These are phyloP conservation scores for Ophiocordyceps australis DNA, from an alignment of 2,329 filamentous ascomycete species.

Conservation along the genomic window DNA sequence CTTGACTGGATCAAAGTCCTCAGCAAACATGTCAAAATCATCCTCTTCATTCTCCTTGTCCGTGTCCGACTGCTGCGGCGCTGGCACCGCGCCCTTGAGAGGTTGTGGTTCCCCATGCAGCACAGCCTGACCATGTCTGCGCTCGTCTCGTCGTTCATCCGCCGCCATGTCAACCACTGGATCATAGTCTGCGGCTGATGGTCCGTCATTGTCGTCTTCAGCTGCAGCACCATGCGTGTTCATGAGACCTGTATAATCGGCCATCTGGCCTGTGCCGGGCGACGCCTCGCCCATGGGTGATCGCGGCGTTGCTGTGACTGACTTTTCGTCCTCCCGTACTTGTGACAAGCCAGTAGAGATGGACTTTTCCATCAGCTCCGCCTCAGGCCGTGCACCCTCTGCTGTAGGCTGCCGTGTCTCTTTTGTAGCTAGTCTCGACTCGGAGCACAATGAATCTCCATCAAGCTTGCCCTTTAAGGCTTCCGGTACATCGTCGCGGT, in stretches of 20 bases:
- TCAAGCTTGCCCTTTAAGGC: too few relatives aligned
- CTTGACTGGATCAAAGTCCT: slow-evolving; percentile 53
- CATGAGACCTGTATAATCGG: slow-evolving; percentile 49
- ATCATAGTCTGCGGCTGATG: slow-evolving; percentile 87
- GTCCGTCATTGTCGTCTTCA: slow-evolving; percentile 41
- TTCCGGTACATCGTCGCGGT: too few relatives aligned
- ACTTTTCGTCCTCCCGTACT: too few relatives aligned
- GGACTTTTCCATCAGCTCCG: too few relatives aligned
- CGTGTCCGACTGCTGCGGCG: slow-evolving; percentile 8
- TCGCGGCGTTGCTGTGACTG: too few relatives aligned
- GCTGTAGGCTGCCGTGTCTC: too few relatives aligned
- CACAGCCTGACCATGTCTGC: slow-evolving; percentile 38
- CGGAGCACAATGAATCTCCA: too few relatives aligned
- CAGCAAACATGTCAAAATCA: slow-evolving; percentile 79
- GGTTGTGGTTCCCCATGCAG: slow-evolving; percentile 24
- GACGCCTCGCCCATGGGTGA: too few relatives aligned
- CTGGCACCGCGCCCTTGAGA: slow-evolving; percentile 6
- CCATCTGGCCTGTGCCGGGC: slow-evolving; percentile 41
- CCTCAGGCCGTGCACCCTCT: too few relatives aligned
- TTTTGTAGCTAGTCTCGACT: too few relatives aligned
- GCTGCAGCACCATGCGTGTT: slow-evolving; percentile 33
- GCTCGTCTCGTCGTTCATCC: slow-evolving; percentile 54
- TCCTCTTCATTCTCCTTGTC: slow-evolving; percentile 47
- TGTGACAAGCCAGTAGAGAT: too few relatives aligned
- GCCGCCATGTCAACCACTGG: slow-evolving; percentile 78